Percentiles rank a stretch among this genome's conserved stretches.
phyloP scores from a whole-genome alignment of 164 flowering plant genomes.

The Berberis vulgaris region DNA sequence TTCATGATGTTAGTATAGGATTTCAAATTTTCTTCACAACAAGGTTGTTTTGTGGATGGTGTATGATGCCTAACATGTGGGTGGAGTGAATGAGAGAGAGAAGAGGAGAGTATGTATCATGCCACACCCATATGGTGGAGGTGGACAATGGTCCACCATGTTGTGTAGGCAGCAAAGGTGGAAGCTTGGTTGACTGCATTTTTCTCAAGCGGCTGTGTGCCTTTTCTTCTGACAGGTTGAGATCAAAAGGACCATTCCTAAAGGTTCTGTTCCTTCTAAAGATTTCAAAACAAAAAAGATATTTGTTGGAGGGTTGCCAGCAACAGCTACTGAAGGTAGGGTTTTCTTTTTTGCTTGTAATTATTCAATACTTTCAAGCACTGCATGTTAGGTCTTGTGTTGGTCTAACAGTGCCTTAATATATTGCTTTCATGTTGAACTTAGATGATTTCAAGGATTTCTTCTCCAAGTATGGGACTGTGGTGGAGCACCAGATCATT shows the following conservation, averaged over 20 bases:
- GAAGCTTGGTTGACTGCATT: too few species aligned
- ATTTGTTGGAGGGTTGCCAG: slow-evolving; percentile 95
- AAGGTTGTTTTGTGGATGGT: too few species aligned
- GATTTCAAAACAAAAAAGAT: slow-evolving; percentile 89
- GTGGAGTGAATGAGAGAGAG: too few species aligned
- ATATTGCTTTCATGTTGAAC: not conserved
- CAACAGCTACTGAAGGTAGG: slow-evolving; percentile 65
- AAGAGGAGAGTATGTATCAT: too few species aligned
- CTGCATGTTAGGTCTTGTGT: not conserved
- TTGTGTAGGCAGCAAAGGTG: too few species aligned
- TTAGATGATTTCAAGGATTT: slow-evolving; percentile 75
- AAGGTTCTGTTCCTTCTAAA: slow-evolving; percentile 62
- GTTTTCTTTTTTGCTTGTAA: not conserved
- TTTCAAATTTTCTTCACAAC: too few species aligned
- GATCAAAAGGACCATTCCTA: slow-evolving; percentile 91
- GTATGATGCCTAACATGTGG: too few species aligned
- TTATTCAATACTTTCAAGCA: not conserved
- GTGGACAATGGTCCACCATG: too few species aligned
- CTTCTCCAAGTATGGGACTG: slow-evolving; percentile 78
- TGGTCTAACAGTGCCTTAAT: not conserved
- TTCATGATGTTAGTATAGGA: too few species aligned
- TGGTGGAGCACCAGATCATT: slow-evolving; percentile 79
- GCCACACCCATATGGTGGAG: too few species aligned
- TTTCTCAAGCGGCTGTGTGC: too few species aligned
- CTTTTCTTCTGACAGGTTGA: slow-evolving; percentile 45